Evolutionary conservation across 2,329 filamentous ascomycete genomes (phyloP).

Genomic region (Tolypocladium paradoxum): DNA sequence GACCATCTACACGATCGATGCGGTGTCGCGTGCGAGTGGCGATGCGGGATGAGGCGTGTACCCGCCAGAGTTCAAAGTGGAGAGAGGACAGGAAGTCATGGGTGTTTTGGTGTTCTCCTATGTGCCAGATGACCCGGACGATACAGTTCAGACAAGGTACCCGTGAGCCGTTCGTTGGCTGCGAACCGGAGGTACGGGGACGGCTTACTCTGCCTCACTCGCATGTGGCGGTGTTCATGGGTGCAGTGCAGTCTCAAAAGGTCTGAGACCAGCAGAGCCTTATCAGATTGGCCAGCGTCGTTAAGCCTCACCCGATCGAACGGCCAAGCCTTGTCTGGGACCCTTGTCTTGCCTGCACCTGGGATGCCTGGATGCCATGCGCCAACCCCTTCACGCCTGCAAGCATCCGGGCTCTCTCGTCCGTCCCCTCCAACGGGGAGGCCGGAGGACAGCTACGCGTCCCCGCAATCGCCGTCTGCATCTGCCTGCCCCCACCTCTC

Average conservation of each 20-base stretch:
- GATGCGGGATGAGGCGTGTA: slow-evolving; percentile 1
- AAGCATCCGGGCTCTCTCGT: not conserved
- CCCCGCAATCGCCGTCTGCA: not conserved
- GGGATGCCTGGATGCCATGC: not conserved
- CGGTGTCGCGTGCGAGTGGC: not conserved
- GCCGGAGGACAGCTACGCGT: not conserved
- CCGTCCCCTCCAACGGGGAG: not conserved
- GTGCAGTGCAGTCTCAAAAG: not conserved
- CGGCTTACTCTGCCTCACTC: not conserved
- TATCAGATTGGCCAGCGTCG: not conserved
- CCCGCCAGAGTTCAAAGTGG: not conserved
- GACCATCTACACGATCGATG: not conserved
- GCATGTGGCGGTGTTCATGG: not conserved
- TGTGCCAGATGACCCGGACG: not conserved
- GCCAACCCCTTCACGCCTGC: not conserved
- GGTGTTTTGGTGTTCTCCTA: not conserved
- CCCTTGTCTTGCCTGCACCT: not conserved
- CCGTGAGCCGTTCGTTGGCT: too few species aligned
- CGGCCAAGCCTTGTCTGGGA: not conserved
- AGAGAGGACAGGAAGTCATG: not conserved
- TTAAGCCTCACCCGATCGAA: slow-evolving; percentile 1
- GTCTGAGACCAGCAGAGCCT: slow-evolving; percentile 1
- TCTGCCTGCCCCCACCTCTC: not conserved
- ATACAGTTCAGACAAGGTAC: not conserved
- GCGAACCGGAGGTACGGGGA: not conserved